Conservation (phyloP, 2,329 filamentous ascomycete species). For the Emericellopsis cladophorae region DNA sequence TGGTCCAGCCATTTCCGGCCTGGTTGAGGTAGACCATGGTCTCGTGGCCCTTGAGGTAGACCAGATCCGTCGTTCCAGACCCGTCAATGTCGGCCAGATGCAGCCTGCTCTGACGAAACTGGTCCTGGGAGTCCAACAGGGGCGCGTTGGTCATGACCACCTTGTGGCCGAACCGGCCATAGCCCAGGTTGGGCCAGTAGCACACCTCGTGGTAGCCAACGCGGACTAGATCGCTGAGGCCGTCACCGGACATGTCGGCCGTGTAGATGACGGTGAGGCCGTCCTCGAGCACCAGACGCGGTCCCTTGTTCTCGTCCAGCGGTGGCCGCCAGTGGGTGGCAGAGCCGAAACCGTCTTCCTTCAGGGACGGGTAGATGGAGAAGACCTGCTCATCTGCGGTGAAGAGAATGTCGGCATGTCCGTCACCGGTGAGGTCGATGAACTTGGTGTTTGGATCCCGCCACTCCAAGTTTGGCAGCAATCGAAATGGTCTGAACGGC, state of each 20-base stretch:
- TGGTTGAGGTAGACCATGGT: constrained; percentile 9
- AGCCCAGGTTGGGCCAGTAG: constrained; percentile 22
- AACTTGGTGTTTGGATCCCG: constrained; percentile 1
- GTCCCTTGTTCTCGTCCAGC: not conserved
- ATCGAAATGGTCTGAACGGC: not conserved
- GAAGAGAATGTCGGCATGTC: constrained; percentile 9
- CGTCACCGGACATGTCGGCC: constrained; percentile 14
- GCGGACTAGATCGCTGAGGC: constrained; percentile 10
- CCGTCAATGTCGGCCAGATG: constrained; percentile 10
- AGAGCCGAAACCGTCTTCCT: not conserved
- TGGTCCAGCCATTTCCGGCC: constrained; percentile 8
- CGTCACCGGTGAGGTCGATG: constrained; percentile 7
- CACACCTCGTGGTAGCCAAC: constrained; percentile 12
- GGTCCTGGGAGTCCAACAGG: constrained; percentile 5
- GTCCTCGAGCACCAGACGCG: constrained; percentile 5
- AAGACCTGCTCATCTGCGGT: constrained; percentile 2
- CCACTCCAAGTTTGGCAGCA: constrained; percentile 1
- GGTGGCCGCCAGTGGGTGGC: not conserved
- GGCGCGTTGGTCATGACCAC: constrained; percentile 16
- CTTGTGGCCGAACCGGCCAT: constrained; percentile 15
- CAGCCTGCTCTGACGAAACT: constrained; percentile 7
- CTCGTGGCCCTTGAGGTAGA: constrained; percentile 9
- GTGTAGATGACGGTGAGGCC: constrained; percentile 5
- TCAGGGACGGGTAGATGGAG: constrained; percentile 6
- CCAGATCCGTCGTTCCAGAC: constrained; percentile 12